These are phyloP conservation scores for Ormosia semicastrata DNA, from an alignment of 306 rosid genomes.

Conservation along the genomic window DNA sequence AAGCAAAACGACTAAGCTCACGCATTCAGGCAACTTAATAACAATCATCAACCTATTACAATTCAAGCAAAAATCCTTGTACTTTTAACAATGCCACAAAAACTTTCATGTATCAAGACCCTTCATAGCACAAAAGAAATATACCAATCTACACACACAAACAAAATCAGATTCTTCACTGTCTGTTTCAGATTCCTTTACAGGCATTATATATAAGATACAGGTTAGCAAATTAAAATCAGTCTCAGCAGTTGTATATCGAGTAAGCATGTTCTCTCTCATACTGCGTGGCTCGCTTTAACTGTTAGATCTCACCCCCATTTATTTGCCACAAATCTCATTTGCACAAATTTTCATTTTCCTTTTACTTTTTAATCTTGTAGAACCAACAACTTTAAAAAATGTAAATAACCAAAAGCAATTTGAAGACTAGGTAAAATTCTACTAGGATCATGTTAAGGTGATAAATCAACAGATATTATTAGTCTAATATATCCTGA, in stretches of 20 bases:
- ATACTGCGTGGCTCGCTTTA: neutral
- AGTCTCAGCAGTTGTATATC: neutral
- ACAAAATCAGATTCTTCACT: conserved; percentile 48
- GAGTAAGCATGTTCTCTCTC: neutral
- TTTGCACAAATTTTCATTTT: neutral
- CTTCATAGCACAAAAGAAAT: no score
- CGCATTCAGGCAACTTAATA: no score
- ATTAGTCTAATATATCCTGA: neutral
- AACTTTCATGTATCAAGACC: no score
- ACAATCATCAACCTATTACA: no score
- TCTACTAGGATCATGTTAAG: neutral
- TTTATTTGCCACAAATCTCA: neutral
- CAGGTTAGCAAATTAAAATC: conserved; percentile 19
- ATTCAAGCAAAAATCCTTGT: no score
- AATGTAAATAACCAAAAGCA: neutral
- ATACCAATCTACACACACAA: no score
- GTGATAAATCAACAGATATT: neutral
- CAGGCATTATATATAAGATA: conserved; percentile 28
- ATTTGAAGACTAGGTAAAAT: neutral
- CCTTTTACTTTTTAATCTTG: neutral
- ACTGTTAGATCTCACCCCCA: neutral
- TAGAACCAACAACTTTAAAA: neutral
- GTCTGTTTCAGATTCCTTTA: conserved; percentile 82
- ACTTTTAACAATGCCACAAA: no score
- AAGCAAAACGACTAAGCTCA: no score